Evolutionary conservation across 305 asterid genomes (phyloP).

Genomic region (Caryopteris hybrid): DNA sequence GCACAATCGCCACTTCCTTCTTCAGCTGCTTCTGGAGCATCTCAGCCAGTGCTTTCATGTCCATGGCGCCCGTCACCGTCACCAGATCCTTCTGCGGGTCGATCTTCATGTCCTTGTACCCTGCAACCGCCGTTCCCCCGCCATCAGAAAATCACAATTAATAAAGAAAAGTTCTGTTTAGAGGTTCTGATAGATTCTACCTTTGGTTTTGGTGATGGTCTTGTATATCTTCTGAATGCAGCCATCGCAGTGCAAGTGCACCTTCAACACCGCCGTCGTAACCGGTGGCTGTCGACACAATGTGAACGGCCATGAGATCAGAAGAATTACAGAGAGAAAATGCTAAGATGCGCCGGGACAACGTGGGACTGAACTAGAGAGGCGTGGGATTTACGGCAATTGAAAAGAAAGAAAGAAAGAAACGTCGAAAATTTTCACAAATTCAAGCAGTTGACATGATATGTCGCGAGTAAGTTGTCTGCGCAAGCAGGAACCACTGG

Average conservation of each 20-base stretch:
- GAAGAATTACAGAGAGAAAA: neutral
- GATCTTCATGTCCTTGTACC: constrained; percentile 55
- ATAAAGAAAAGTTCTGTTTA: too few species aligned
- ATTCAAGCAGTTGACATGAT: constrained; percentile 20
- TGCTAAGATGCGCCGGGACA: constrained; percentile 22
- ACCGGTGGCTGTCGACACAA: constrained; percentile 41
- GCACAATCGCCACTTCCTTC: constrained; percentile 49
- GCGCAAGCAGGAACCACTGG: constrained; percentile 3
- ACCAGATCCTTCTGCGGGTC: constrained; percentile 65
- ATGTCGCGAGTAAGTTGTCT: constrained; percentile 16
- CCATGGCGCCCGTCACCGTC: constrained; percentile 79
- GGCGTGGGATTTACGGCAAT: constrained; percentile 18
- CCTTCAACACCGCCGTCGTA: constrained; percentile 58
- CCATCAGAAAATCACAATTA: too few species aligned
- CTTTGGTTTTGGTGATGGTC: constrained; percentile 57
- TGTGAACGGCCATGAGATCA: neutral
- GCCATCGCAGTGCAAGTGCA: constrained; percentile 79
- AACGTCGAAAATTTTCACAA: neutral
- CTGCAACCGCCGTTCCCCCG: constrained; percentile 38
- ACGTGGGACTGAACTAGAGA: neutral
- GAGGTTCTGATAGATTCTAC: constrained; percentile 13
- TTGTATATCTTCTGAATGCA: constrained; percentile 63
- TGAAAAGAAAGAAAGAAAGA: too few species aligned
- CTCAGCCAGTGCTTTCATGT: constrained; percentile 67
- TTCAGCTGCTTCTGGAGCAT: constrained; percentile 54